These are phyloP conservation scores for Stylosanthes scabra DNA, from an alignment of 331 rosid genomes.

Conservation along the genomic window DNA sequence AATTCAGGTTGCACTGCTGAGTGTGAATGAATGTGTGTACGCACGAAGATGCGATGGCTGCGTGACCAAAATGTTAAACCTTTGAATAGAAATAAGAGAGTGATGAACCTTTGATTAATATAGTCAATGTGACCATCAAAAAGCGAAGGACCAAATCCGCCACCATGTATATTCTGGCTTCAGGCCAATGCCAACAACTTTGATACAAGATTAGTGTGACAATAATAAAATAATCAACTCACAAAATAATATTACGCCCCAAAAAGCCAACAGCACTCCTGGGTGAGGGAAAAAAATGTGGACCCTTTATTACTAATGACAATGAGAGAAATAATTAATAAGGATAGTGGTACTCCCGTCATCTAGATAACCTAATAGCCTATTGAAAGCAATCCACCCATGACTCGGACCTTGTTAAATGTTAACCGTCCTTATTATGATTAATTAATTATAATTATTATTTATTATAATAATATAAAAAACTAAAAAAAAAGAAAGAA, in stretches of 20 bases:
- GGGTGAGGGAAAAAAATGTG: neutral
- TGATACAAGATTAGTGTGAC: neutral
- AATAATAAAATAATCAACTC: neutral
- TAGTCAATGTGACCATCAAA: neutral
- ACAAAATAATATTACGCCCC: neutral
- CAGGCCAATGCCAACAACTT: slow-evolving; percentile 12
- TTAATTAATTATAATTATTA: too few relatives aligned
- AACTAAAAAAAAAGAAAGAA: neutral
- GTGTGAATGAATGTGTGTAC: neutral
- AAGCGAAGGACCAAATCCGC: slow-evolving; percentile 15
- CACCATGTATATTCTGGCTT: slow-evolving; percentile 2
- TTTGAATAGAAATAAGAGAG: slow-evolving; percentile 1
- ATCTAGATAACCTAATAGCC: slow-evolving; percentile 36
- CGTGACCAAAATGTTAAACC: neutral
- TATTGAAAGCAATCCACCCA: slow-evolving; percentile 38
- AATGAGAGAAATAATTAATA: slow-evolving; percentile 15
- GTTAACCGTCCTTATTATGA: slow-evolving; percentile 18
- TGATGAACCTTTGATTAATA: slow-evolving; percentile 9
- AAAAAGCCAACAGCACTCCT: slow-evolving; percentile 26
- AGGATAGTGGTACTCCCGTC: slow-evolving; percentile 33
- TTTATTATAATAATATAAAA: too few relatives aligned
- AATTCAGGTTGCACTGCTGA: neutral
- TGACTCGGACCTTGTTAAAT: slow-evolving; percentile 28
- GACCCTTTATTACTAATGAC: slow-evolving; percentile 33
- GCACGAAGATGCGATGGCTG: neutral